A percentile compares a stretch with the other conserved stretches of the same genome.
These are phyloP conservation scores for Ogataea zsoltii DNA, from an alignment of 805 yeast species.

Conservation along the genomic window DNA sequence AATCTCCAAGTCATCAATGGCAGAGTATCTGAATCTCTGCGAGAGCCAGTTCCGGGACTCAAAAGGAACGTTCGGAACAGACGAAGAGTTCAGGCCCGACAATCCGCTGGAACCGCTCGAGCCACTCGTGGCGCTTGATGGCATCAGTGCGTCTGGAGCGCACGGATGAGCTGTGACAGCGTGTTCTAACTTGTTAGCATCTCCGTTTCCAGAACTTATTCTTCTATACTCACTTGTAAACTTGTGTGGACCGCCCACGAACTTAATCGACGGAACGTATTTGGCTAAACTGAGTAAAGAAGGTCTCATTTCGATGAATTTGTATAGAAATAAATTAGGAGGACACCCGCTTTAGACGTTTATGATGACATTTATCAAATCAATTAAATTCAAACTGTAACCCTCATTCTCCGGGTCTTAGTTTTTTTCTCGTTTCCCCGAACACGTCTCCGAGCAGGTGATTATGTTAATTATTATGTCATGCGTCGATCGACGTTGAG, in stretches of 20 bases:
- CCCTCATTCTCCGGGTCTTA: constrained; percentile 1
- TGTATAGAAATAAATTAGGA: background rate
- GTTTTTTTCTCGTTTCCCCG: constrained; percentile 2
- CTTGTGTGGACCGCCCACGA: constrained; percentile 79
- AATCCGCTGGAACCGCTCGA: constrained; percentile 7
- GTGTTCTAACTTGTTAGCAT: constrained; percentile 16
- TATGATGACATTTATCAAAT: background rate
- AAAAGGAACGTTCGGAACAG: constrained; percentile 25
- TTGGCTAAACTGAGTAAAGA: constrained; percentile 31
- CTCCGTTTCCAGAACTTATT: background rate
- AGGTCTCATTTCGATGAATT: constrained; percentile 33
- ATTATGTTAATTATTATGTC: background rate
- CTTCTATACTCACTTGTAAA: constrained; percentile 42
- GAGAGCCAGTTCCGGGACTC: constrained; percentile 69
- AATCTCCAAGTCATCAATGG: constrained; percentile 66
- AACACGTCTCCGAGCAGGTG: constrained; percentile 6
- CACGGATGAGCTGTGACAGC: constrained; percentile 36
- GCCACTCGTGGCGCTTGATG: constrained; percentile 14
- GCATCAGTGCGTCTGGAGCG: constrained; percentile 38
- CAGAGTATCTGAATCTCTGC: constrained; percentile 65
- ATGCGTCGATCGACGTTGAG: constrained; percentile 1
- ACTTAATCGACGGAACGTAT: constrained; percentile 75
- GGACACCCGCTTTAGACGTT: too few species aligned
- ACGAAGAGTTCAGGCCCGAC: background rate
- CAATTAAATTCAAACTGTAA: constrained; percentile 1